Evolutionary conservation across 345 rosid species (phyloP), one percentile per base, ranked within the genome.

Genomic region (Populus deltoides): DNA sequence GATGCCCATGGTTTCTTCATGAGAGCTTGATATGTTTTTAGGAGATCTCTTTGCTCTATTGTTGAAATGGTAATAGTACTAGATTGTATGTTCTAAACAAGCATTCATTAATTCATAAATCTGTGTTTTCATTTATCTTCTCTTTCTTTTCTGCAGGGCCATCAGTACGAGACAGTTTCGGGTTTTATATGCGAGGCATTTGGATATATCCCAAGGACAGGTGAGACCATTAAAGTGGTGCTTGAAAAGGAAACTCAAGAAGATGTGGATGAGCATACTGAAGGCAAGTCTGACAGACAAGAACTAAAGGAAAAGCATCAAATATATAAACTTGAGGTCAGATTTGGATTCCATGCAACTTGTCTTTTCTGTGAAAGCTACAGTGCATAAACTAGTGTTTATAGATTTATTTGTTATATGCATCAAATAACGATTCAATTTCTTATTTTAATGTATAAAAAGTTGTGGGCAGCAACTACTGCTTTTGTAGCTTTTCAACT

Each of bases 121-220:
- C 53, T 16, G 29, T 24, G 72, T 69, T 61, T 24, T 43, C 49
- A 51, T 24, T 72, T 29, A 33, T 13, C 75, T 36, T 36, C 24
- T 68, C 51, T 35, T 71, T 41, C n/a, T 73, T 63, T 70, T 77
- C 51, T 73, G 75, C 90, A 96, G 99, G 99, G 87, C 68, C 95
- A 91, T 87, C 99, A 94, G 81, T 96, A 94, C 20, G 98, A 96
- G 92, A 93, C 99, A 25, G 99, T 93, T 27, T 96, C 99, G 13
- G 99, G 98, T 71, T 96, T 91, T 81, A 85, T 96, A 74, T 93
- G 99, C 5, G 99, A 96, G 82, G 95, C 93, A 81, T 96, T 96
- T 88, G 99, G 99, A 76, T 96, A 92, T 78, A 96, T 96, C 73
- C 99, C 98, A 59, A 89, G 92, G 90, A 96, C 97, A 27, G 98